These are phyloP conservation scores for Gelatoporia subvermispora DNA, from an alignment of 768 basidiomycete genomes.

Conservation along the genomic window DNA sequence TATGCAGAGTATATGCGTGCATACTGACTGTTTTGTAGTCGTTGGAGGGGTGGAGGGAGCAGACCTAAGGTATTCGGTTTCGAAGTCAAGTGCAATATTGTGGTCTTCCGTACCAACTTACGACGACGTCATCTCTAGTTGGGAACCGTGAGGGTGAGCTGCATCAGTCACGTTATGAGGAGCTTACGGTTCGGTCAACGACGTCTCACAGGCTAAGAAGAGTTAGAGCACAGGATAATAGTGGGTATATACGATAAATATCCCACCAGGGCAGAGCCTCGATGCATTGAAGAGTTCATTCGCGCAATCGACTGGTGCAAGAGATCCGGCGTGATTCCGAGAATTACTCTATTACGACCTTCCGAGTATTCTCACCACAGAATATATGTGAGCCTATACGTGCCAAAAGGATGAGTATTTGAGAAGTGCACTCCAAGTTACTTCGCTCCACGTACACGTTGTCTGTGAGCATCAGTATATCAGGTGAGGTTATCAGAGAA, in stretches of 20 bases:
- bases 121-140: conserved; percentile 28
- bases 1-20: conserved; percentile 30
- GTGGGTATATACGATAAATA: neutral
- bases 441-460: too few relatives aligned
- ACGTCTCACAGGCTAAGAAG: conserved; percentile 69
- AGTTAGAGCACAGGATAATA: neutral
- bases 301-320: conserved; percentile 66
- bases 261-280: conserved; percentile 70
- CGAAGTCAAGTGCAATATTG: too few relatives aligned
- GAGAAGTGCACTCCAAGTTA: too few relatives aligned
- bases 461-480: conserved; percentile 32
- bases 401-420: too few relatives aligned
- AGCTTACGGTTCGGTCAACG: conserved; percentile 70
- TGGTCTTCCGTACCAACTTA: conserved; percentile 25
- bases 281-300: conserved; percentile 77
- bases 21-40: conserved; percentile 80
- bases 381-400: conserved; percentile 79
- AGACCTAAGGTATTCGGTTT: conserved; percentile 43
- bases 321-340: neutral
- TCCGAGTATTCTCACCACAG: conserved; percentile 46
- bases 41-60: conserved; percentile 79
- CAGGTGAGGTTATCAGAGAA: neutral
- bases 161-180: neutral
- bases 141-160: neutral
- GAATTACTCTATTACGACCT: neutral